These are phyloP conservation scores for Inga oerstediana DNA, from an alignment of 306 rosid genomes.

Conservation along the genomic window DNA sequence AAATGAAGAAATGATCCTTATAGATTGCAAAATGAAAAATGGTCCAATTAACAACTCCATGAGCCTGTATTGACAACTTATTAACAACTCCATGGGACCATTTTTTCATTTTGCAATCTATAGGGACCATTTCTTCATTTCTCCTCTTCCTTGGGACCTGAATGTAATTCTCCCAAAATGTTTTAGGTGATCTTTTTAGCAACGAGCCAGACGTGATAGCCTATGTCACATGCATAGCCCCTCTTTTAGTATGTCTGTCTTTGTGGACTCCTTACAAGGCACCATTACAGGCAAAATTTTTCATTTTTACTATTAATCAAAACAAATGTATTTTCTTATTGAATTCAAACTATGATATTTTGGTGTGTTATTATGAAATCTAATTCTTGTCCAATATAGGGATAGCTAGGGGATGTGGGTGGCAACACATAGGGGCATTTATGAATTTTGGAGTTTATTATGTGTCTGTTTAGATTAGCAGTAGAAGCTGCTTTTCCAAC, in stretches of 20 bases:
- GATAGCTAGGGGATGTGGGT: conserved; percentile 38
- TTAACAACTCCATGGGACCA: too few species aligned
- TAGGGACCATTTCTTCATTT: too few species aligned
- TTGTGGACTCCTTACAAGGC: conserved; percentile 59
- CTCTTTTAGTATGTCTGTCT: conserved; percentile 42
- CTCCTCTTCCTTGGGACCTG: too few species aligned
- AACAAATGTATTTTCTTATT: background rate
- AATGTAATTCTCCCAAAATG: too few species aligned
- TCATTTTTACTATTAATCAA: background rate
- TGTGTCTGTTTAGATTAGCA: background rate
- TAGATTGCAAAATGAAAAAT: too few species aligned
- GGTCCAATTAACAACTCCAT: too few species aligned
- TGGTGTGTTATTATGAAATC: conserved; percentile 14
- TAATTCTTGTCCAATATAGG: conserved; percentile 44
- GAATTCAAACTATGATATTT: background rate
- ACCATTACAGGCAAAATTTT: conserved; percentile 59
- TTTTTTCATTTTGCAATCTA: too few species aligned
- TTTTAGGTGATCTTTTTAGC: conserved; percentile 66
- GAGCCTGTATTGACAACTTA: too few species aligned
- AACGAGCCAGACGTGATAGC: conserved; percentile 66
- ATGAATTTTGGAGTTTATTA: background rate
- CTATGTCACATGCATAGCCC: conserved; percentile 40
- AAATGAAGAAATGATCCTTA: too few species aligned
- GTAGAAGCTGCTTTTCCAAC: too few species aligned
- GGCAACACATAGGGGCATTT: background rate